Percentiles rank a stretch among this genome's conserved stretches.
phyloP scores from a whole-genome alignment of 768 basidiomycete genomes.

The Collybia mongolica region DNA sequence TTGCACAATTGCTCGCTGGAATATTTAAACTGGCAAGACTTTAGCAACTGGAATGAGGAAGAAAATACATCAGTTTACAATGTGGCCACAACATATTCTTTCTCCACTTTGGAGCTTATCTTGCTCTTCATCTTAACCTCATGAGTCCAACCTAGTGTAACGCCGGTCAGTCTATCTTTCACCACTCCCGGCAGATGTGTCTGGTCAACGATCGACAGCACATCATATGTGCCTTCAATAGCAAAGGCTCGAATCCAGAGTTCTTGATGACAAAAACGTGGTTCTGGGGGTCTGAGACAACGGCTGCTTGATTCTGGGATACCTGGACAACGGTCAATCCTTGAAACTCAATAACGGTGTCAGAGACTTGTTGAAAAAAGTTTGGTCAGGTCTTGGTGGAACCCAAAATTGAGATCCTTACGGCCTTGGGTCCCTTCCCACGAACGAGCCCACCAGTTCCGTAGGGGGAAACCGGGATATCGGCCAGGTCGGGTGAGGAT shows the following conservation, averaged over 20 bases:
- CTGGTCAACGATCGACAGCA: conserved; percentile 82
- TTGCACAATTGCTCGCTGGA: conserved; percentile 85
- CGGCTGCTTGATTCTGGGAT: conserved; percentile 78
- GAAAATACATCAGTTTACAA: conserved; percentile 48
- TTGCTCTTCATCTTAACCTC: conserved; percentile 78
- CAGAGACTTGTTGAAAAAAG: conserved; percentile 56
- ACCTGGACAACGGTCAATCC: conserved; percentile 86
- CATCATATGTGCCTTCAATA: conserved; percentile 74
- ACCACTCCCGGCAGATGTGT: conserved; percentile 67
- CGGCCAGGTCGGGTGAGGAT: conserved; percentile 72
- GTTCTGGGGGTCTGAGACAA: conserved; percentile 77
- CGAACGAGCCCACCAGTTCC: conserved; percentile 85
- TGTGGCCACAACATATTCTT: conserved; percentile 75
- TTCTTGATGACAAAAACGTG: conserved; percentile 81
- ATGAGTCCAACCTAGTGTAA: conserved; percentile 67
- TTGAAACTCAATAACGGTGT: conserved; percentile 78
- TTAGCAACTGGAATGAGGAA: neutral
- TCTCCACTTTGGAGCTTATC: conserved; percentile 37
- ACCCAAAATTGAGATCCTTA: conserved; percentile 31
- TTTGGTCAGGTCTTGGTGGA: neutral
- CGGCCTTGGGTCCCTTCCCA: conserved; percentile 70
- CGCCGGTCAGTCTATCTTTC: conserved; percentile 60
- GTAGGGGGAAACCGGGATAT: conserved; percentile 72
- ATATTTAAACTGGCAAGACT: conserved; percentile 60
- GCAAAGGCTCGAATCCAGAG: conserved; percentile 75